A percentile compares a stretch with the other conserved stretches of the same genome.
Evolutionary conservation across 108 stramenopile genomes (phyloP).

Genomic region (Conticribra guillardii): DNA sequence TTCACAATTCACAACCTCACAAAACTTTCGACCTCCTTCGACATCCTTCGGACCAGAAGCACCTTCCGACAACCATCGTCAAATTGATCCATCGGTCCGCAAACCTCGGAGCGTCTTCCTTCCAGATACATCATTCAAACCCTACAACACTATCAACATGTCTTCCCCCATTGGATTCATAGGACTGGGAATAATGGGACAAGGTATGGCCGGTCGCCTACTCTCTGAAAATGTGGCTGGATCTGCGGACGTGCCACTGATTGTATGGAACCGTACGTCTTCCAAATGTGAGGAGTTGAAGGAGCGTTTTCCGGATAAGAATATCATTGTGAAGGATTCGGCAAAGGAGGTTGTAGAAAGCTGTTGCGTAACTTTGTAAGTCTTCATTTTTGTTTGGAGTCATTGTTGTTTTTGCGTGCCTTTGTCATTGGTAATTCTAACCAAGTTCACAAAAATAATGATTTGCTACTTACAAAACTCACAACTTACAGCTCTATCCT

Average conservation of each 20-base stretch:
- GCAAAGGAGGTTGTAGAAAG: conserved; percentile 81
- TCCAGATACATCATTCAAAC: too few species aligned
- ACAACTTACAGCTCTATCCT: conserved; percentile 41
- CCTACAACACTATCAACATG: conserved; percentile 25
- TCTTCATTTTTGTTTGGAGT: conserved; percentile 6
- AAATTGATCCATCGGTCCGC: too few species aligned
- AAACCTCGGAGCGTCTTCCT: too few species aligned
- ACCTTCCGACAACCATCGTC: too few species aligned
- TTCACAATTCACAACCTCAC: too few species aligned
- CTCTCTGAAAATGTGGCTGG: conserved; percentile 77
- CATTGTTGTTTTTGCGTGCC: conserved; percentile 10
- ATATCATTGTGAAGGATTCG: conserved; percentile 64
- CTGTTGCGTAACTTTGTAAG: conserved; percentile 74
- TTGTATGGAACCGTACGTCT: conserved; percentile 85
- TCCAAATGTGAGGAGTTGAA: conserved; percentile 67
- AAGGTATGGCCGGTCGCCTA: conserved; percentile 88
- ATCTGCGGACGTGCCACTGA: conserved; percentile 57
- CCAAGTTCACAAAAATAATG: background rate
- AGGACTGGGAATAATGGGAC: conserved; percentile 93
- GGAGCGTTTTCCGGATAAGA: conserved; percentile 62
- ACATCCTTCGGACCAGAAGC: too few species aligned
- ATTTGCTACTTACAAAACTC: background rate
- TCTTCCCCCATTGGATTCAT: conserved; percentile 76
- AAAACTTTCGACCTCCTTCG: too few species aligned
- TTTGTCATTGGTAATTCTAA: background rate